These are phyloP conservation scores for Termitomyces sp. DNA, from an alignment of 768 basidiomycete species.

Conservation along the genomic window DNA sequence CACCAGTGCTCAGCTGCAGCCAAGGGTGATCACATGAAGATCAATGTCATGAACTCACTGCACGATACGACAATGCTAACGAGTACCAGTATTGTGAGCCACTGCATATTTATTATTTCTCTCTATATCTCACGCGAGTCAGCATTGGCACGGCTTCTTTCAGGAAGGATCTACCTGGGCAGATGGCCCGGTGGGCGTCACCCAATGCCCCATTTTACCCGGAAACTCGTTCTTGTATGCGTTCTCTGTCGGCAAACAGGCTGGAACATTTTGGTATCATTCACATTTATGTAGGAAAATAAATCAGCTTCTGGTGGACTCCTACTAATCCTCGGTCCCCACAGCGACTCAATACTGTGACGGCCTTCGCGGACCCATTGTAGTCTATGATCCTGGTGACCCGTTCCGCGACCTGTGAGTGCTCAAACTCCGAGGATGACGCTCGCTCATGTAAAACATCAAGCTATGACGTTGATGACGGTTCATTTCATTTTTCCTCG, in stretches of 20 bases:
- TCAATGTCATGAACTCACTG: neutral
- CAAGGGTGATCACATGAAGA: conserved; percentile 1
- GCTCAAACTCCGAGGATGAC: neutral
- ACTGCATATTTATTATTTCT: too few species aligned
- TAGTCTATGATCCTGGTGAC: neutral
- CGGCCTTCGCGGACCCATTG: neutral
- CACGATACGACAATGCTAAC: conserved; percentile 1
- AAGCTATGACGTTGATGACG: neutral
- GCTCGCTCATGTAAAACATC: neutral
- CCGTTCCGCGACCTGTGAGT: neutral
- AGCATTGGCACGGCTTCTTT: conserved; percentile 6
- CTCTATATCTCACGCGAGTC: neutral
- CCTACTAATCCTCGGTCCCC: neutral
- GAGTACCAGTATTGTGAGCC: conserved; percentile 1
- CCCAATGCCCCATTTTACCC: conserved; percentile 2
- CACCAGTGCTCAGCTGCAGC: neutral
- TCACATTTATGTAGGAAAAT: neutral
- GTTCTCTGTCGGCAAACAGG: neutral
- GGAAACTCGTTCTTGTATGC: conserved; percentile 2
- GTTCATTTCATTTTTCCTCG: neutral
- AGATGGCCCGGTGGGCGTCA: neutral
- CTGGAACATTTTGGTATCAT: conserved; percentile 1
- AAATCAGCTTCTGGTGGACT: too few species aligned
- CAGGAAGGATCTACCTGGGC: neutral
- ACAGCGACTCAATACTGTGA: conserved; percentile 2